Conservation (phyloP, 768 basidiomycete species). For the Candolleomyces eurysporus region DNA sequence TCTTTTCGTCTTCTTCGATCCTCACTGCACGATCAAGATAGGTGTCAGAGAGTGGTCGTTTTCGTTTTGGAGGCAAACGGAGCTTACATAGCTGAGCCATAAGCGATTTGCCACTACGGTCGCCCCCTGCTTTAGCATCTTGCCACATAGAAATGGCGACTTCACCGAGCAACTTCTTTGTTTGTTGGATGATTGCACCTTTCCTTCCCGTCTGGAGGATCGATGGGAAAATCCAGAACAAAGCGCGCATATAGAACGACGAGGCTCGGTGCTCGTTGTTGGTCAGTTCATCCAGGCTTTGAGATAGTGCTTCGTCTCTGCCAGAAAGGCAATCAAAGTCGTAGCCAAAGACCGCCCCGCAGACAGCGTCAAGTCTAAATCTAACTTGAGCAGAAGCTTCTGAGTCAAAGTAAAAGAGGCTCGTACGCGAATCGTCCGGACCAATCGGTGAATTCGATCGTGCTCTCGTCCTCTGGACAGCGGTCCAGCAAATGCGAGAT, state of each 20-base stretch:
- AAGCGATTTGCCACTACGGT: slow-evolving; percentile 44
- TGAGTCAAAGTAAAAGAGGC: slow-evolving; percentile 15
- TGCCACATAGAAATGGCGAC: slow-evolving; percentile 52
- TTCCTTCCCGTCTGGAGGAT: slow-evolving; percentile 56
- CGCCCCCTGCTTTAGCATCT: slow-evolving; percentile 47
- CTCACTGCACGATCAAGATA: slow-evolving; percentile 24
- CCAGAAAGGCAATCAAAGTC: slow-evolving; percentile 54
- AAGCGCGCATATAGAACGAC: slow-evolving; percentile 62
- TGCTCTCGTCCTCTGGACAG: slow-evolving; percentile 34
- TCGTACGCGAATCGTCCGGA: slow-evolving; percentile 57
- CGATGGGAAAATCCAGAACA: slow-evolving; percentile 60
- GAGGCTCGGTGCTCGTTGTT: slow-evolving; percentile 56
- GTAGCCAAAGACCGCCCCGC: slow-evolving; percentile 60
- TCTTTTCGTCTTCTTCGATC: slow-evolving; percentile 40
- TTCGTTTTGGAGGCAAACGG: not conserved
- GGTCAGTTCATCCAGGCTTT: slow-evolving; percentile 57
- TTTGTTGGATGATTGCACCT: slow-evolving; percentile 53
- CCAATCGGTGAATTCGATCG: slow-evolving; percentile 59
- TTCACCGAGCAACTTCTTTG: slow-evolving; percentile 52
- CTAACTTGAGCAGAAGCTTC: slow-evolving; percentile 1
- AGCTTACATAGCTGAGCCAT: slow-evolving; percentile 56
- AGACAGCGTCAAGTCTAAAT: slow-evolving; percentile 55
- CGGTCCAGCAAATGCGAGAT: slow-evolving; percentile 49
- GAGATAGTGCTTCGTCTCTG: slow-evolving; percentile 41
- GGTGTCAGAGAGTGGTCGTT: not conserved